Evolutionary conservation across 73 alveolate genomes (phyloP).

Genomic region (Effrenium voratum): DNA sequence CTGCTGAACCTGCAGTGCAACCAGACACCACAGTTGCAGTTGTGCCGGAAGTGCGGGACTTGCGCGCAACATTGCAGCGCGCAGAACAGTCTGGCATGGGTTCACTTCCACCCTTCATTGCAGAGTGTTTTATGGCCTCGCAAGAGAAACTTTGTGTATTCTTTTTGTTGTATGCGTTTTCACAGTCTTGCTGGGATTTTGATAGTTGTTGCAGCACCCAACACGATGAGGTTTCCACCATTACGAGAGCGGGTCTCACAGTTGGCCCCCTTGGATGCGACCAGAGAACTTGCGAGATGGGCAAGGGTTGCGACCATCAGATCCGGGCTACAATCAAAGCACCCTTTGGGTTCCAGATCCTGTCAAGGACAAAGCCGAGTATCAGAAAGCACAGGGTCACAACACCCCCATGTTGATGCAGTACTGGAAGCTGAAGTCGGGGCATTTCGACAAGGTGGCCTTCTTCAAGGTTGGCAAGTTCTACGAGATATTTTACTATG

Average conservation of each 20-base stretch:
- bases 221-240: too few species aligned
- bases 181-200: too few species aligned
- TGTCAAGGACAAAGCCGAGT: slow-evolving; percentile 44
- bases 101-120: slow-evolving; percentile 44
- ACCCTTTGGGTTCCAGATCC: slow-evolving; percentile 97
- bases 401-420: slow-evolving; percentile 97
- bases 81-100: not conserved
- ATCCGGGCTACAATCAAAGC: slow-evolving; percentile 96
- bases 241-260: slow-evolving; percentile 33
- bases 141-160: too few species aligned
- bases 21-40: not conserved
- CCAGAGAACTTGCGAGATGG: slow-evolving; percentile 49
- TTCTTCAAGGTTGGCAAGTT: slow-evolving; percentile 98
- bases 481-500: slow-evolving; percentile 98
- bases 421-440: slow-evolving; percentile 97
- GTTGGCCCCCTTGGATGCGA: slow-evolving; percentile 46
- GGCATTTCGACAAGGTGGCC: slow-evolving; percentile 97
- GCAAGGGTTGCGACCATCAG: slow-evolving; percentile 96
- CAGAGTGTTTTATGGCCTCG: slow-evolving; percentile 74
- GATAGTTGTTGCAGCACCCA: too few species aligned
- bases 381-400: slow-evolving; percentile 94
- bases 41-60: not conserved
- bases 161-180: too few species aligned
- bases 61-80: slow-evolving; percentile 47
- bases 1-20: not conserved